Evolutionary conservation across 345 rosid genomes (phyloP), one percentile per base, ranked within the genome.

Genomic region (Turnera subulata): DNA sequence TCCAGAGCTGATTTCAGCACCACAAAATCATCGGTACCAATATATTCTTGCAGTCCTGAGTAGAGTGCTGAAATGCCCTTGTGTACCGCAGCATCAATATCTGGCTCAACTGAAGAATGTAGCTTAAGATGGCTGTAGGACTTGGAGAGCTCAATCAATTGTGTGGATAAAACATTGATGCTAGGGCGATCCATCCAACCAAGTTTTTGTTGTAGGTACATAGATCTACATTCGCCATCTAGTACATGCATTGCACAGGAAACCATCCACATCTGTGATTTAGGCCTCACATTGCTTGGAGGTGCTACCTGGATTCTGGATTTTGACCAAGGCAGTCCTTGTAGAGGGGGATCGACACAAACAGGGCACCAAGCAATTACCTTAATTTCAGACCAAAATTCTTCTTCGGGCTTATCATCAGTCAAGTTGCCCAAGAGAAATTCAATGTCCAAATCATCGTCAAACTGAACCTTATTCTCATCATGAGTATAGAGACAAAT

Each of bases 351-450:
- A 58, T 82, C 71, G 29, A 66, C 62, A 64, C 75, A 76, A 67
- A 84, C 68, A 63, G 98, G 98, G 76, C 98, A 91, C 94, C 96
- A 91, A 51, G 84, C 55, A 55, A 85, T 84, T 63, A 76, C 66
- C 79, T 77, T 85, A 65, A 91, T 52, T 70, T 88, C 92, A 67
- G 78, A 73, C 98, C 98, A 91, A 74, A 91, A 91, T n/a, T 76
- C 83, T 58, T 85, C 88, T 73, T 81, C 95, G 21, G 78, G 63
- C 74, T 71, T 75, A 67, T 78, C 80, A 64, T 69, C 78, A 70
- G 71, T 61, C 57, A 82, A 55, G 71, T 64, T 71, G 45, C 69
- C 79, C 57, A 78, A 71, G 62, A 83, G 68, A 70, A 62, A 76
- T 48, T 63, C 73, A 67, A 71, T 54, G 50, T 70, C 82, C 16